Conservation (phyloP, 805 yeast species). For the Yamadazyma sp. region DNA sequence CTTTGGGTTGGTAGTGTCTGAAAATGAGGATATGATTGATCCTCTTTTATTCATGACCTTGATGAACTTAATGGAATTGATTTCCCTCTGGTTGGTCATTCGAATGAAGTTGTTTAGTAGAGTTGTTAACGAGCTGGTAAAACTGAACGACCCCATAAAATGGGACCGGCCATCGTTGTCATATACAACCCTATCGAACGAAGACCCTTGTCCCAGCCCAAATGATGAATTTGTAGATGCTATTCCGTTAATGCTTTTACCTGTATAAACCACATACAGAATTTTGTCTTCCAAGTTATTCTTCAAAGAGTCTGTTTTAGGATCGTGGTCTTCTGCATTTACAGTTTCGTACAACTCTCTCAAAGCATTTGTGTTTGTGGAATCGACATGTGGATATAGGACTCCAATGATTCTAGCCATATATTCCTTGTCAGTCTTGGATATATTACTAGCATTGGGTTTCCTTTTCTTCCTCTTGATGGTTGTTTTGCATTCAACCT, state of each 20-base stretch:
- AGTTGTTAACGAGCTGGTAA: conserved; percentile 10
- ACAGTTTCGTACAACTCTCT: conserved; percentile 1
- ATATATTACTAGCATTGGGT: background rate
- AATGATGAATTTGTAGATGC: conserved; percentile 1
- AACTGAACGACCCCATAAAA: conserved; percentile 14
- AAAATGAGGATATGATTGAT: conserved; percentile 14
- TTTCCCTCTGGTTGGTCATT: conserved; percentile 5
- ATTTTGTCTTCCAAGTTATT: background rate
- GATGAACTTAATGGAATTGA: conserved; percentile 11
- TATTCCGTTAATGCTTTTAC: conserved; percentile 10
- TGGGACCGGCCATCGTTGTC: conserved; percentile 14
- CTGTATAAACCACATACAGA: conserved; percentile 11
- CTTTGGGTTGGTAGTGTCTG: conserved; percentile 11
- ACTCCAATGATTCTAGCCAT: conserved; percentile 6
- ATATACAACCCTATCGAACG: conserved; percentile 13
- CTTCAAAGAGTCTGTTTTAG: background rate
- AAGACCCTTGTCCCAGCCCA: conserved; percentile 5
- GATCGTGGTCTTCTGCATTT: background rate
- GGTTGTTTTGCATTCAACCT: conserved; percentile 11
- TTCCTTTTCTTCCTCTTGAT: conserved; percentile 10
- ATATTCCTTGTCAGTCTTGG: conserved; percentile 6
- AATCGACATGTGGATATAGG: conserved; percentile 10
- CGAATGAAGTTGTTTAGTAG: conserved; percentile 11
- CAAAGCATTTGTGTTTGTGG: conserved; percentile 4
- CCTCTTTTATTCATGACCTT: conserved; percentile 13